phyloP scores from a whole-genome alignment of 1,284 basidiomycete species.

The Polyporus tsugae region DNA sequence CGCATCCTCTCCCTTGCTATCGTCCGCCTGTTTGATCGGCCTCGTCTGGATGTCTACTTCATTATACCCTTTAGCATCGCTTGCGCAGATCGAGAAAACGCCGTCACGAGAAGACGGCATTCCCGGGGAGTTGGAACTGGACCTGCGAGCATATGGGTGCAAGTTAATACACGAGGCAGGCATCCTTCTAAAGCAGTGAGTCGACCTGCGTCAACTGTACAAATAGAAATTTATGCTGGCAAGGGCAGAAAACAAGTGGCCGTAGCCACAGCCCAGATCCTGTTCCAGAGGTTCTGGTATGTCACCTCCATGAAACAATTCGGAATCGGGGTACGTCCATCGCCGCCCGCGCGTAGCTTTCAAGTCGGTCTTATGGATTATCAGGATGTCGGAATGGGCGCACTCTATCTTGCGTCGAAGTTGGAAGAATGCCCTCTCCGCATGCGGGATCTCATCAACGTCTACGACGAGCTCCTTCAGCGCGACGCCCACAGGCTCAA shows the following conservation, averaged over 20 bases:
- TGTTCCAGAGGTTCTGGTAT: slow-evolving; percentile 98
- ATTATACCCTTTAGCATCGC: slow-evolving; percentile 87
- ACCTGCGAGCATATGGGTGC: slow-evolving; percentile 88
- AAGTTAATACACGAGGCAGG: slow-evolving; percentile 96
- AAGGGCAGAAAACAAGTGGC: slow-evolving; percentile 90
- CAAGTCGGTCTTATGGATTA: not conserved
- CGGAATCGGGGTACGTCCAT: slow-evolving; percentile 78
- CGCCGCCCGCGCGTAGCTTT: not conserved
- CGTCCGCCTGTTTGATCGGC: not conserved
- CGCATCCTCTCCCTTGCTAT: not conserved
- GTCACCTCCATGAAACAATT: slow-evolving; percentile 95
- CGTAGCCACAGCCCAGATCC: slow-evolving; percentile 94
- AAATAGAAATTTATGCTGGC: not conserved
- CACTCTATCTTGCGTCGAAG: slow-evolving; percentile 95
- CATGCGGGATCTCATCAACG: slow-evolving; percentile 94
- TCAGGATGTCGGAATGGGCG: slow-evolving; percentile 93
- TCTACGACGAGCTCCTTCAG: slow-evolving; percentile 87
- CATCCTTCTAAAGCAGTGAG: slow-evolving; percentile 87
- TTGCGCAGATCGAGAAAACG: slow-evolving; percentile 78
- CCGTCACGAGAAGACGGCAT: slow-evolving; percentile 89
- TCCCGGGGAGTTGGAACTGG: slow-evolving; percentile 81
- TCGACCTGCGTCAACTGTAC: slow-evolving; percentile 18
- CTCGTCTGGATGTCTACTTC: slow-evolving; percentile 54
- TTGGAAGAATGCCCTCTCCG: slow-evolving; percentile 93
- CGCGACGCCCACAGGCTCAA: slow-evolving; percentile 57